Conservation (phyloP, 345 rosid genomes). For the Psidium guajava region DNA sequence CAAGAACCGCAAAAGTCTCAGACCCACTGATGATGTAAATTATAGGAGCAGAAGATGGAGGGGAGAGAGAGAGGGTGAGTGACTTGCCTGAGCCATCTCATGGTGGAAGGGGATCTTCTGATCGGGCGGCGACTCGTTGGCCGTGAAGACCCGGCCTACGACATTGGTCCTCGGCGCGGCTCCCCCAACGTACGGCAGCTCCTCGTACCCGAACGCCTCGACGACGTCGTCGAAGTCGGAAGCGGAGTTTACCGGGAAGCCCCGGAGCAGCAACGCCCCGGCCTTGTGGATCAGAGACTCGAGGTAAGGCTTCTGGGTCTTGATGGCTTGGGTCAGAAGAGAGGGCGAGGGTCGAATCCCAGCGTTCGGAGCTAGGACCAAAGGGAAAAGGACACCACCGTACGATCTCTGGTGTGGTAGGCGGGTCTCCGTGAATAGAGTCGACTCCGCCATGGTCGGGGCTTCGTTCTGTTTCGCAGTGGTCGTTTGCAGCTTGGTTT, state of each 20-base stretch:
- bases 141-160: constrained; percentile 83
- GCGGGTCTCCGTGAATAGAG: constrained; percentile 20
- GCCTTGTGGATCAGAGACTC: constrained; percentile 46
- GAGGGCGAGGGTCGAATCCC: constrained; percentile 16
- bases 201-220: constrained; percentile 79
- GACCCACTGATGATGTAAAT: background rate
- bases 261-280: constrained; percentile 69
- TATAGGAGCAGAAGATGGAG: background rate
- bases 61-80: background rate
- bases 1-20: background rate
- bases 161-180: constrained; percentile 75
- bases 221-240: constrained; percentile 75
- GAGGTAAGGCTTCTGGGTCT: constrained; percentile 35
- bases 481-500: too few relatives aligned
- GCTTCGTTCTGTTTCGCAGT: background rate
- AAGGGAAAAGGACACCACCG: constrained; percentile 44
- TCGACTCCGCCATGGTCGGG: constrained; percentile 14
- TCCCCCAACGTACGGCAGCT: constrained; percentile 85
- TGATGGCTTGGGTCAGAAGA: constrained; percentile 21
- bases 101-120: constrained; percentile 91
- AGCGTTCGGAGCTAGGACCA: constrained; percentile 31
- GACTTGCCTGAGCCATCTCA: constrained; percentile 79
- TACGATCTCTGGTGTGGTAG: constrained; percentile 43
- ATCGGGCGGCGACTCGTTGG: constrained; percentile 92
- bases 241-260: constrained; percentile 48